Conservation (phyloP, 163 green algal genomes). For the Scenedesmus sp. region DNA sequence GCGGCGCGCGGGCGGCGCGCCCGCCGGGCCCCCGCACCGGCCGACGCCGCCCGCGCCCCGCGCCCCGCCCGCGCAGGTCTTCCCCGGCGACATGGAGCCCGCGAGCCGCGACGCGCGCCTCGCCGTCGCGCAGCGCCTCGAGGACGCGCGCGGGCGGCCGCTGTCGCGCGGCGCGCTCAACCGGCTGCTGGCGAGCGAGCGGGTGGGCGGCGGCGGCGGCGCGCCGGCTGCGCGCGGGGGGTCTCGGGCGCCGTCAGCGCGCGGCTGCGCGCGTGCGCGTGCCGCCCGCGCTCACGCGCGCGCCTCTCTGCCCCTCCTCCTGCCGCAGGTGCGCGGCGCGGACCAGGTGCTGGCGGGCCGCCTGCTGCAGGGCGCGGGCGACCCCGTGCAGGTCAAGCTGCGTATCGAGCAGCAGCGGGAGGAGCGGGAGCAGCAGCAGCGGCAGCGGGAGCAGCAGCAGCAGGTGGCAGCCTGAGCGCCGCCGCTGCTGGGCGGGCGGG, state of each 20-base stretch:
- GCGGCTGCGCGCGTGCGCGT: too few relatives aligned
- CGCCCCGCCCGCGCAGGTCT: constrained; percentile 10
- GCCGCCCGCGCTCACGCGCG: too few relatives aligned
- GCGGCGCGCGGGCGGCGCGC: too few relatives aligned
- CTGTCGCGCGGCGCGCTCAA: not conserved
- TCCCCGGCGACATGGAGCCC: constrained; percentile 16
- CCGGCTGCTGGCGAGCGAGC: constrained; percentile 7
- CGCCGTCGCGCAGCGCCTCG: constrained; percentile 6
- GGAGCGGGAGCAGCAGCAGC: constrained; percentile 14
- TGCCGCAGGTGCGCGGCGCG: constrained; percentile 9
- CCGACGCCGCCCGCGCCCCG: not conserved
- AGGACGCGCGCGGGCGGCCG: not conserved
- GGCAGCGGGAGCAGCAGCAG: not conserved
- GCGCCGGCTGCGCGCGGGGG: too few relatives aligned
- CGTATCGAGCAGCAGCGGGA: constrained; percentile 12
- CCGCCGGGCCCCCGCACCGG: too few relatives aligned
- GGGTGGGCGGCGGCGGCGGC: too few relatives aligned
- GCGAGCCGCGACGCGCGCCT: constrained; percentile 6
- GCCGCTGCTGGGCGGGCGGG: too few relatives aligned
- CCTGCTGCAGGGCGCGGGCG: constrained; percentile 16
- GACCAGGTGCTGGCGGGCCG: constrained; percentile 25
- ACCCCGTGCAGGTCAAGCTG: constrained; percentile 7
- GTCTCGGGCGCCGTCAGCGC: too few relatives aligned
- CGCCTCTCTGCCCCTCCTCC: too few relatives aligned
- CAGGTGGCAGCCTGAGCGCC: too few relatives aligned